Conservation (phyloP, 345 rosid species). For the Odontarrhena argentea region DNA sequence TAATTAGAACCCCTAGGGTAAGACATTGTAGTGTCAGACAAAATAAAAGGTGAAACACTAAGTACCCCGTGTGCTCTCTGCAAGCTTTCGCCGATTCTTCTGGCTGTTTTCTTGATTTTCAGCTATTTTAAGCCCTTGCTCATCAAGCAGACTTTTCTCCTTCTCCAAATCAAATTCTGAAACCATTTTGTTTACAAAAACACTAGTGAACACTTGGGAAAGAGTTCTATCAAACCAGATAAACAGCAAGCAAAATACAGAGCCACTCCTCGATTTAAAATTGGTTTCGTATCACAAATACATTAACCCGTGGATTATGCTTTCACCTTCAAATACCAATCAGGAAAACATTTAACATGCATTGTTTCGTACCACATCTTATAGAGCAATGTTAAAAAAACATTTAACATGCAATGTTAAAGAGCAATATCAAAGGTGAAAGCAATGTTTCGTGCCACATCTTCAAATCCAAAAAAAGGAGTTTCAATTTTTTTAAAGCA, state of each 20-base stretch:
- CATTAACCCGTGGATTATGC: not conserved
- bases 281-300: not conserved
- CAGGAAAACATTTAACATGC: too few relatives aligned
- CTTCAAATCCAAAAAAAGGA: not conserved
- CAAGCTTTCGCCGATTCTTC: constrained; percentile 93
- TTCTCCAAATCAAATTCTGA: constrained; percentile 92
- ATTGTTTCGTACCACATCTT: too few relatives aligned
- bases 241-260: not conserved
- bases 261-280: not conserved
- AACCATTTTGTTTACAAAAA: not conserved
- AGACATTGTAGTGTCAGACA: not conserved
- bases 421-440: too few relatives aligned
- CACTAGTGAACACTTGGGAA: constrained; percentile 10
- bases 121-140: constrained; percentile 92
- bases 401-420: too few relatives aligned
- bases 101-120: constrained; percentile 97
- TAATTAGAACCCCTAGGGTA: not conserved
- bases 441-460: not conserved
- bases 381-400: too few relatives aligned
- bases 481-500: not conserved
- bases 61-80: constrained; percentile 96
- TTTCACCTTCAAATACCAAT: too few relatives aligned
- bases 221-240: not conserved
- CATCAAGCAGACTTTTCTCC: constrained; percentile 84
- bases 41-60: constrained; percentile 11